Conservation (phyloP, 768 basidiomycete species). For the Termitomyces sp. region DNA sequence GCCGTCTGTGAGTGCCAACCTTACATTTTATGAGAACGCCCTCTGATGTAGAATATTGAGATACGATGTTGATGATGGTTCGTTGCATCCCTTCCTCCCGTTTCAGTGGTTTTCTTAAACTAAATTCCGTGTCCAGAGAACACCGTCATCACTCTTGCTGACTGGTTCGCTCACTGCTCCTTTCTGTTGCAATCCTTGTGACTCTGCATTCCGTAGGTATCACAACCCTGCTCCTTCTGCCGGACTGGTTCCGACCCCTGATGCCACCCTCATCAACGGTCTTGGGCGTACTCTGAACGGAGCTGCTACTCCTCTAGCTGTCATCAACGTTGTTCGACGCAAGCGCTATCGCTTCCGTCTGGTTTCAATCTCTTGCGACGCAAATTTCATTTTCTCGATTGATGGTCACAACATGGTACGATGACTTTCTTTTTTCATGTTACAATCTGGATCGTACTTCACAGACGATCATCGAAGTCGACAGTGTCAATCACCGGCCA, state of each 20-base stretch:
- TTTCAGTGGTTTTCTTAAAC: background rate
- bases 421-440: background rate
- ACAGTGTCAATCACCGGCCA: background rate
- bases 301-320: conserved; percentile 22
- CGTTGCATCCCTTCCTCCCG: background rate
- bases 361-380: conserved; percentile 25
- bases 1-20: background rate
- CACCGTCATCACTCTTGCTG: background rate
- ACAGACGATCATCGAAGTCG: conserved; percentile 4
- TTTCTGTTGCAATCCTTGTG: too few species aligned
- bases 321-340: conserved; percentile 26
- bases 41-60: background rate
- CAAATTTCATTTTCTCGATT: conserved; percentile 36
- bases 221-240: background rate
- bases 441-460: background rate
- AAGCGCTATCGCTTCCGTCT: conserved; percentile 33
- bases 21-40: background rate
- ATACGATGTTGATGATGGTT: background rate
- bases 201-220: background rate
- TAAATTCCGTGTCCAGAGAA: background rate
- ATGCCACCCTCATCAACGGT: background rate
- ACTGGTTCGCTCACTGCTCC: background rate
- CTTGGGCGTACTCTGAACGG: background rate
- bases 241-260: background rate
- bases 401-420: conserved; percentile 35